Evolutionary conservation across 176 grass and related monocot species (phyloP), one percentile per base, ranked within the genome.

Genomic region (Zea luxurians): DNA sequence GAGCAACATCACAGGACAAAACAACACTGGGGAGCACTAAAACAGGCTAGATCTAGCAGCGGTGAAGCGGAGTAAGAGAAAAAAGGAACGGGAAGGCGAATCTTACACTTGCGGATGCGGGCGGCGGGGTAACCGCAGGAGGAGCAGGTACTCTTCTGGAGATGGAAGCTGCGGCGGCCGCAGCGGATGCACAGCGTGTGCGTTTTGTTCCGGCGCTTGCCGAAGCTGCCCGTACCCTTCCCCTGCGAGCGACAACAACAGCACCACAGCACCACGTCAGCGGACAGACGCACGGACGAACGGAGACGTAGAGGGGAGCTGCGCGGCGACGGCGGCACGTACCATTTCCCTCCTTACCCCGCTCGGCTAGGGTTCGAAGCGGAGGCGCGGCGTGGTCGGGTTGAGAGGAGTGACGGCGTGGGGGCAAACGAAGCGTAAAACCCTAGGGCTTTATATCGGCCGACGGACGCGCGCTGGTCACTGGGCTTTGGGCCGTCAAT

Each of bases 61-160:
- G n/a, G 15, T 13, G 3, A 40, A 10, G 3, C 0, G 13, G 7
- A 4, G 35, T 1, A 41, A 42, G 40, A 6, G 60, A 5, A 2
- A 2, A 71, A 18, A 40, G 38, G 37, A 65, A 52, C 34, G 8
- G 0, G 45, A 1, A 2, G 34, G 27, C 58, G 17, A 6, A 63
- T 77, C 69, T 84, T 89, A 97, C 94, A 97, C 85, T 97, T 97
- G 86, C 94, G 94, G 84, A 97, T 97, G 88, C 94, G 89, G 71
- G 88, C 84, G 1, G 94, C 83, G 4, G 91, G 94, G 75, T 93
- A 97, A 38, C 89, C 94, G 72, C 94, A 97, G 1, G 94, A 91
- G 34, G 88, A 83, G 78, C 94, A 97, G 50, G 88, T 91, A 86
- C 91, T 93, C 82, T 97, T 97, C 89, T 97, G 94, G 42, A 93